Evolutionary conservation across 192 early-diverging fungal species (phyloP).

Genomic region (Gonapodya prolifera): DNA sequence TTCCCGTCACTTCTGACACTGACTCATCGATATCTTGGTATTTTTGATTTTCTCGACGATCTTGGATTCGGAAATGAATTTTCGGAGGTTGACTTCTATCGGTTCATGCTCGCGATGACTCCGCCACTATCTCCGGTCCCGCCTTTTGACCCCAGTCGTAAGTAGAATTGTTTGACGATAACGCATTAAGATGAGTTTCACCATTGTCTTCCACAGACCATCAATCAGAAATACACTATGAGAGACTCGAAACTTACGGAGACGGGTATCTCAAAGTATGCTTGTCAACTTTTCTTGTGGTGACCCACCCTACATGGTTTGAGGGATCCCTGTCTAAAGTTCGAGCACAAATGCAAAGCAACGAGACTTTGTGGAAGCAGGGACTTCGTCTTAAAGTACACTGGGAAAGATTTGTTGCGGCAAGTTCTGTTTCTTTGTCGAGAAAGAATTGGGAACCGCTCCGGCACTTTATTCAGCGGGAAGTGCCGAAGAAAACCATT

Average conservation of each 20-base stretch:
- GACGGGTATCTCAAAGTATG: not conserved
- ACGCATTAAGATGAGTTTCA: not conserved
- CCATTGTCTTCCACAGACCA: not conserved
- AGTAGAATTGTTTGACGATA: not conserved
- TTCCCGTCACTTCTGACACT: not conserved
- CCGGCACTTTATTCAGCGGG: not conserved
- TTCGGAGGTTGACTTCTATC: not conserved
- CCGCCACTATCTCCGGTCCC: not conserved
- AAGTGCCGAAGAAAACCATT: not conserved
- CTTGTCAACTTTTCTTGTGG: not conserved
- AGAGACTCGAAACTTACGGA: not conserved
- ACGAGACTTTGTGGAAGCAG: not conserved
- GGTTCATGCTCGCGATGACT: not conserved
- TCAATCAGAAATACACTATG: not conserved
- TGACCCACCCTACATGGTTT: not conserved
- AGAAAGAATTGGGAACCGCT: not conserved
- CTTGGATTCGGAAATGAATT: not conserved
- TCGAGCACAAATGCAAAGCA: not conserved
- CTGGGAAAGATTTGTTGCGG: not conserved
- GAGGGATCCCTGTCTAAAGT: not conserved
- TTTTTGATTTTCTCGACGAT: not conserved
- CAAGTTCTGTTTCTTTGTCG: not conserved
- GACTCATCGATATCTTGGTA: not conserved
- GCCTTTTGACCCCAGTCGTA: not conserved
- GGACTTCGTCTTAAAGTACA: not conserved